A percentile compares a stretch with the other conserved stretches of the same genome.
These are phyloP conservation scores for Cercospora sojina DNA, from an alignment of 2,329 filamentous ascomycete species.

Conservation along the genomic window DNA sequence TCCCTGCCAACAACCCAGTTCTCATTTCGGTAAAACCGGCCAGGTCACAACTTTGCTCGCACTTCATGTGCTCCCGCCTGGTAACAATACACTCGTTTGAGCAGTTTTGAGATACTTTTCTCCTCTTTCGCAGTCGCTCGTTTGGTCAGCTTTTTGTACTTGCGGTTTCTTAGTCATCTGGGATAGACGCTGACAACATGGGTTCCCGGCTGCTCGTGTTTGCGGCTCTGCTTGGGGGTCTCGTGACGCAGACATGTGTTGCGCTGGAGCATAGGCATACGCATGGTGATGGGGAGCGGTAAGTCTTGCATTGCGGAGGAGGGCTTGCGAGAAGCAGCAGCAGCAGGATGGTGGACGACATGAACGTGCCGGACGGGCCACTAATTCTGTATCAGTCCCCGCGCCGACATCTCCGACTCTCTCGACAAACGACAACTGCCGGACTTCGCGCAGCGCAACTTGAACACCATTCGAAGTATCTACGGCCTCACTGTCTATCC, in stretches of 20 bases:
- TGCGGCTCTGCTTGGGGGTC: not conserved
- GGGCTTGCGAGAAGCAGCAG: too few species aligned
- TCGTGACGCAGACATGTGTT: not conserved
- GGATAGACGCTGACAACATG: not conserved
- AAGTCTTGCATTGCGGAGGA: not conserved
- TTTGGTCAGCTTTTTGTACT: not conserved
- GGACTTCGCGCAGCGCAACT: slow-evolving; percentile 14
- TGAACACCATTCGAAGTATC: slow-evolving; percentile 13
- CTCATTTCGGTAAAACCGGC: not conserved
- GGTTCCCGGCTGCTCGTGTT: not conserved
- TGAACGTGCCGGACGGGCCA: too few species aligned
- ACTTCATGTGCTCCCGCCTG: not conserved
- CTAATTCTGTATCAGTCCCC: not conserved
- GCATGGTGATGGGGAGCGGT: not conserved
- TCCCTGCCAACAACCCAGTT: not conserved
- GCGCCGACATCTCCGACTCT: not conserved
- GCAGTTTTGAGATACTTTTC: not conserved
- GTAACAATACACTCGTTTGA: not conserved
- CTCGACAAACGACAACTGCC: slow-evolving; percentile 12
- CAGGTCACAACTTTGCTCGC: not conserved
- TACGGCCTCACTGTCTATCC: slow-evolving; percentile 35
- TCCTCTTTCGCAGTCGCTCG: not conserved
- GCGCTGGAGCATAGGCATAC: not conserved
- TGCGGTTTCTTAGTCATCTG: not conserved
- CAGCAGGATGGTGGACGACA: too few species aligned